Percentiles rank a stretch among this genome's conserved stretches.
Evolutionary conservation across 345 rosid genomes (phyloP).

Genomic region (Euphorbia tirucalli): DNA sequence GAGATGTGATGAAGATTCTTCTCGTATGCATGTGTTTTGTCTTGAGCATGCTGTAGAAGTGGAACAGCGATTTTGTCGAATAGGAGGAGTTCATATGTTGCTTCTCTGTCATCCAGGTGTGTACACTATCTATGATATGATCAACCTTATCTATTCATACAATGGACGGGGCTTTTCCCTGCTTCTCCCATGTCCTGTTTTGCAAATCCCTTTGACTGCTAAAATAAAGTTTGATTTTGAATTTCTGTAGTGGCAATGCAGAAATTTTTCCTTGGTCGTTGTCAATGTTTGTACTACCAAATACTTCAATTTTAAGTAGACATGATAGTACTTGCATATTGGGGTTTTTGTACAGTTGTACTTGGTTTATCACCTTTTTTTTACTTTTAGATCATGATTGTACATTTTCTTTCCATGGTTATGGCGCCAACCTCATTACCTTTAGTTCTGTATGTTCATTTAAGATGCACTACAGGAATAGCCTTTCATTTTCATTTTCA

Average conservation of each 20-base stretch:
- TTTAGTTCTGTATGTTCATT: neutral
- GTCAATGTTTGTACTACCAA: no score
- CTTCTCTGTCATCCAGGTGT: slow-evolving; percentile 93
- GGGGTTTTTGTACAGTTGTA: no score
- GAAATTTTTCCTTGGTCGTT: no score
- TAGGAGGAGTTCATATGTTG: slow-evolving; percentile 78
- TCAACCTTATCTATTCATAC: neutral
- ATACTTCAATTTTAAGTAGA: no score
- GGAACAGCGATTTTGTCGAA: slow-evolving; percentile 66
- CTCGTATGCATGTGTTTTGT: slow-evolving; percentile 84
- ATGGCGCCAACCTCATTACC: neutral
- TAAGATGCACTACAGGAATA: neutral
- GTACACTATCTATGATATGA: slow-evolving; percentile 7
- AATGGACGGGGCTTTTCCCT: neutral
- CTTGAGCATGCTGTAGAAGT: slow-evolving; percentile 96
- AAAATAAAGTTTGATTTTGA: neutral
- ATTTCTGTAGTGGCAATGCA: neutral
- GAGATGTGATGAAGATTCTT: slow-evolving; percentile 69
- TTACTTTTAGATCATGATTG: neutral
- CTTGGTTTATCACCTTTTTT: neutral
- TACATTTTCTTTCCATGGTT: neutral
- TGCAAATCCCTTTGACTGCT: neutral
- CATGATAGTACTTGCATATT: no score
- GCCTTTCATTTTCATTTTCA: neutral
- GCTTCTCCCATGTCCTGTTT: neutral